Conservation (phyloP, 345 rosid species). For the Syzygium grande region DNA sequence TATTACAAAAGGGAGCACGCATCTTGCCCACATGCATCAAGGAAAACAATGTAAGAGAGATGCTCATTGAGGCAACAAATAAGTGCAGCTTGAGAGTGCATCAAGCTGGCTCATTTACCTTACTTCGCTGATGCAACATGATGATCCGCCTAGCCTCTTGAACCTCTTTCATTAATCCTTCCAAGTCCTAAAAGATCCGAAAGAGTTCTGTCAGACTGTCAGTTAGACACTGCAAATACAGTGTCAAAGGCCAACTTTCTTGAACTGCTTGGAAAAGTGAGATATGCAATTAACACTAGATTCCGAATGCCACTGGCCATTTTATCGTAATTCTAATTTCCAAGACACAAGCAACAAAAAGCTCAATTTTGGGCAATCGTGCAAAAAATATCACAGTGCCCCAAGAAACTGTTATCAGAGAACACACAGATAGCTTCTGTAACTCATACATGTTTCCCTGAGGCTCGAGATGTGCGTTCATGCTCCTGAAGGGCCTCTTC, state of each 20-base stretch:
- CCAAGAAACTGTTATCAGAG: not conserved
- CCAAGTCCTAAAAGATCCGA: conserved; percentile 59
- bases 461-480: conserved; percentile 64
- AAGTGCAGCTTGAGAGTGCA: conserved; percentile 1
- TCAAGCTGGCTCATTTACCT: conserved; percentile 33
- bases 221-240: not conserved
- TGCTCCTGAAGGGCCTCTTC: conserved; percentile 92
- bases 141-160: conserved; percentile 98
- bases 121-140: conserved; percentile 99
- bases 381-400: not conserved
- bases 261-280: not conserved
- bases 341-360: not conserved
- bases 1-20: not conserved
- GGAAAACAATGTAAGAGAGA: not conserved
- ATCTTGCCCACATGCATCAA: not conserved
- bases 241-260: not conserved
- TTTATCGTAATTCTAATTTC: not conserved
- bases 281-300: not conserved
- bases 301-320: not conserved
- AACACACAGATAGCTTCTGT: not conserved
- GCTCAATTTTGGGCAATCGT: not conserved
- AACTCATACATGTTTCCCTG: conserved; percentile 48
- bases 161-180: conserved; percentile 95
- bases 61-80: not conserved
- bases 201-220: not conserved